phyloP scores from a whole-genome alignment of 2,329 filamentous ascomycete genomes.

The Alternaria viburni region DNA sequence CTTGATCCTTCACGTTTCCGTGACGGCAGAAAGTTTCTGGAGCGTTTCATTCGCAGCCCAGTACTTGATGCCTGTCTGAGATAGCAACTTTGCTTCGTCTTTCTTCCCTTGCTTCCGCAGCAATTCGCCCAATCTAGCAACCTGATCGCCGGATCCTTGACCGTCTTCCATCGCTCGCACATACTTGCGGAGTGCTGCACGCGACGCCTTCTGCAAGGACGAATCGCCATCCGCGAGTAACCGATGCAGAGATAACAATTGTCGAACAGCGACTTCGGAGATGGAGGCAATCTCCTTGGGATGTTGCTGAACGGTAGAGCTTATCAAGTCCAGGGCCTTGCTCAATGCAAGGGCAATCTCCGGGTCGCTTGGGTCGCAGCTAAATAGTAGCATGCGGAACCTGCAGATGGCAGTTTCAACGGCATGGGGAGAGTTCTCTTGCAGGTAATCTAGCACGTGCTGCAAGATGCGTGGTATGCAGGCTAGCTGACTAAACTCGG shows the following conservation, averaged over 20 bases:
- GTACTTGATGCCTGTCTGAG: slow-evolving; percentile 35
- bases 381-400: slow-evolving; percentile 73
- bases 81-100: slow-evolving; percentile 35
- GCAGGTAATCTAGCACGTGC: slow-evolving; percentile 73
- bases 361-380: slow-evolving; percentile 66
- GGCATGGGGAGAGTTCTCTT: slow-evolving; percentile 61
- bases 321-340: slow-evolving; percentile 68
- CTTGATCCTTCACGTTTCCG: slow-evolving; percentile 27
- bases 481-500: slow-evolving; percentile 70
- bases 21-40: slow-evolving; percentile 28
- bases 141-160: slow-evolving; percentile 31
- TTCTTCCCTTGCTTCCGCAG: slow-evolving; percentile 35
- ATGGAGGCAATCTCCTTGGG: slow-evolving; percentile 45
- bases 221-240: slow-evolving; percentile 57
- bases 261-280: slow-evolving; percentile 55
- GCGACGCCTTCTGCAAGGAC: slow-evolving; percentile 60
- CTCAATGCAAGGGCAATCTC: slow-evolving; percentile 77
- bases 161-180: slow-evolving; percentile 34
- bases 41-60: slow-evolving; percentile 39
- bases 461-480: slow-evolving; percentile 71
- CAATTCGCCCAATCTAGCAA: slow-evolving; percentile 27
- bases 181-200: slow-evolving; percentile 49
- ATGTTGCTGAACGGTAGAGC: slow-evolving; percentile 53
- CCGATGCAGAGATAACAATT: slow-evolving; percentile 56
- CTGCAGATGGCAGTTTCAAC: slow-evolving; percentile 70